Percentiles rank a stretch among this genome's conserved stretches.
phyloP scores from a whole-genome alignment of 2,329 filamentous ascomycete genomes.

The Claviceps pazoutovae region DNA sequence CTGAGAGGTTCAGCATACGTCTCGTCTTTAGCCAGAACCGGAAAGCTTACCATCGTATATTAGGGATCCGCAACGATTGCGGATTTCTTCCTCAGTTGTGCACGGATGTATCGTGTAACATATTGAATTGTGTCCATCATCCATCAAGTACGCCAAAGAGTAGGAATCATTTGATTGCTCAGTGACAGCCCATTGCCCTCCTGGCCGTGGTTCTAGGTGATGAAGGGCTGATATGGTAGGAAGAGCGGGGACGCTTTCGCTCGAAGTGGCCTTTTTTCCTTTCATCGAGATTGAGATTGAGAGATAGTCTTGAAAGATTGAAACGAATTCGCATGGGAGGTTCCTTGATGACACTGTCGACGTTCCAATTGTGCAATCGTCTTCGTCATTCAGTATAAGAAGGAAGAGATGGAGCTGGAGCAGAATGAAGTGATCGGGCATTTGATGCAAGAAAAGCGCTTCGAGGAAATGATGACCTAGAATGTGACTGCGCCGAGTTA shows the following conservation, averaged over 20 bases:
- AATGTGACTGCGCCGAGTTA: background rate
- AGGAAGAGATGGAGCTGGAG: background rate
- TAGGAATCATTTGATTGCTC: conserved; percentile 5
- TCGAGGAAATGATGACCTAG: background rate
- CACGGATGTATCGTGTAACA: conserved; percentile 7
- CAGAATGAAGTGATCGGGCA: background rate
- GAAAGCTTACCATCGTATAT: conserved; percentile 6
- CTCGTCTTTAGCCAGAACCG: background rate
- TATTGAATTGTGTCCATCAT: conserved; percentile 2
- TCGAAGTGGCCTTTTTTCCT: background rate
- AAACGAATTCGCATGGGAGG: too few species aligned
- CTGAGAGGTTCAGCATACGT: background rate
- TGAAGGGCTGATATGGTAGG: conserved; percentile 7
- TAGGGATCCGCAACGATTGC: conserved; percentile 4
- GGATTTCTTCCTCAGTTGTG: conserved; percentile 6
- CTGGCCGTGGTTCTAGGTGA: conserved; percentile 8
- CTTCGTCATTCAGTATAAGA: background rate
- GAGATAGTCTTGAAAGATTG: background rate
- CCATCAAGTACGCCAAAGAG: conserved; percentile 5
- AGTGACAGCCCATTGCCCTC: conserved; percentile 8
- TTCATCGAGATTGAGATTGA: background rate
- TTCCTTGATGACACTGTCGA: background rate
- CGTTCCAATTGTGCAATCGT: background rate
- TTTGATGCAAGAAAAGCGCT: background rate
- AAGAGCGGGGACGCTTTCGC: background rate